Percentiles rank a stretch among this genome's conserved stretches.
phyloP scores from a whole-genome alignment of 345 rosid genomes.

The Aquilaria malaccensis region DNA sequence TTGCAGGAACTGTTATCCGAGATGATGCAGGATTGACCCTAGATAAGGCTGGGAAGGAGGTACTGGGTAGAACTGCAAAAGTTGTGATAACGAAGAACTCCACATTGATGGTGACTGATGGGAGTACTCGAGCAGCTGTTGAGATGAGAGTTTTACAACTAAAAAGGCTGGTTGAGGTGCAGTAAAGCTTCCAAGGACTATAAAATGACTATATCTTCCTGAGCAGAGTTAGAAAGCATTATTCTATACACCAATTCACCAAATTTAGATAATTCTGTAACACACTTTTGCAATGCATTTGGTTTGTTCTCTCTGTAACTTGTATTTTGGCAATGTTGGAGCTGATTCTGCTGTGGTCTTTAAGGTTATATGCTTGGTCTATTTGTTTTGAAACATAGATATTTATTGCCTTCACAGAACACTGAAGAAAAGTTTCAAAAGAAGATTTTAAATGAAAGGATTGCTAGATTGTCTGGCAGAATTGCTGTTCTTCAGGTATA shows the following conservation, averaged over 20 bases:
- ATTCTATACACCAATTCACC: too few relatives aligned
- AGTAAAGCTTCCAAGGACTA: background rate
- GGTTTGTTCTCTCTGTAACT: background rate
- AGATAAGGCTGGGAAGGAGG: constrained; percentile 72
- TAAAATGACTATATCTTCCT: background rate
- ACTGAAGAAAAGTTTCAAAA: constrained; percentile 58
- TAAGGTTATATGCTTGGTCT: background rate
- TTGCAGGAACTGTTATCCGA: constrained; percentile 75
- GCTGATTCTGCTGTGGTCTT: background rate
- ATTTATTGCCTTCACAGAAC: constrained; percentile 39
- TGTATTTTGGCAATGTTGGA: too few relatives aligned
- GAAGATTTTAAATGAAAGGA: constrained; percentile 80
- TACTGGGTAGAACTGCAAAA: constrained; percentile 66
- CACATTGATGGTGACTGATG: constrained; percentile 74
- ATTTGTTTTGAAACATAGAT: background rate
- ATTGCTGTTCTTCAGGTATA: constrained; percentile 81
- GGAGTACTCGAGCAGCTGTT: constrained; percentile 55
- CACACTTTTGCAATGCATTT: background rate
- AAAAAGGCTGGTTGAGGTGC: constrained; percentile 59
- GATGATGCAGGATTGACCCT: constrained; percentile 69
- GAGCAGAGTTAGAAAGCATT: too few relatives aligned
- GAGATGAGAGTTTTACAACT: constrained; percentile 72
- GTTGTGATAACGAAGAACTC: constrained; percentile 72
- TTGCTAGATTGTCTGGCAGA: constrained; percentile 81
- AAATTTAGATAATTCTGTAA: background rate